Base-by-base conservation (phyloP, 306 rosid species). In the Malus fusca region DNA sequence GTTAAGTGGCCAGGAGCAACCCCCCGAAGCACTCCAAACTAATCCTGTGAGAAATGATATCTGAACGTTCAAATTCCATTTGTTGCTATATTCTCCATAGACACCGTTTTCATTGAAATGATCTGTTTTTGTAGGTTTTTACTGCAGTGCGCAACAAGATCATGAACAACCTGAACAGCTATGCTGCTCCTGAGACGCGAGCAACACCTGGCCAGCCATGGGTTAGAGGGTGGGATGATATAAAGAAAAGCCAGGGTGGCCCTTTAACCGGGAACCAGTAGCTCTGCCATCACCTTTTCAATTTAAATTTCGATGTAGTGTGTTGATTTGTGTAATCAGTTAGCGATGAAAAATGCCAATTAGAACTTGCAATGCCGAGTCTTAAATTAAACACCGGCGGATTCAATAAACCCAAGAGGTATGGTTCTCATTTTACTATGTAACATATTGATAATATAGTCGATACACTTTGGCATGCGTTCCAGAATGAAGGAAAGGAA, bases 141-240 rank as follows among this genome's bases (percentile, higher is more conserved):
- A 66, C 68, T 71, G 90, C 94, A 15, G 68, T 94, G 44, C 82
- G 67, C 13, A 86, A 75, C 59, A 85, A 78, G 77, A 85, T 94
- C 18, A 69, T 53, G 79, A 88, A 73, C 75, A 94, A 90, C 75
- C 94, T 91, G 65, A 82, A 91, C 46, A 83, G 70, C 61, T 85
- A 87, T 77, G 80, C 96, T 37, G 84, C 96, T 60, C 90, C 93
- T 0, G 90, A 86, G 84, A 91, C 98, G 30, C 85, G 96, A 31
- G 89, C 97, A 58, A 83, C 79, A 55, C 87, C 98, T 11, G 97
- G 97, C 19, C 80, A 85, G 74, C 91, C 89, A 73, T 91, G 98
- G 98, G 97, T 91, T 25, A 91, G 97, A 76, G 98, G 97, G 44
- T 94, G 97, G 98, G 98, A 91, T 76, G 98, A 91, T 88, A 82